phyloP scores from a whole-genome alignment of 139 green algal species.

The Micromonas commoda region DNA sequence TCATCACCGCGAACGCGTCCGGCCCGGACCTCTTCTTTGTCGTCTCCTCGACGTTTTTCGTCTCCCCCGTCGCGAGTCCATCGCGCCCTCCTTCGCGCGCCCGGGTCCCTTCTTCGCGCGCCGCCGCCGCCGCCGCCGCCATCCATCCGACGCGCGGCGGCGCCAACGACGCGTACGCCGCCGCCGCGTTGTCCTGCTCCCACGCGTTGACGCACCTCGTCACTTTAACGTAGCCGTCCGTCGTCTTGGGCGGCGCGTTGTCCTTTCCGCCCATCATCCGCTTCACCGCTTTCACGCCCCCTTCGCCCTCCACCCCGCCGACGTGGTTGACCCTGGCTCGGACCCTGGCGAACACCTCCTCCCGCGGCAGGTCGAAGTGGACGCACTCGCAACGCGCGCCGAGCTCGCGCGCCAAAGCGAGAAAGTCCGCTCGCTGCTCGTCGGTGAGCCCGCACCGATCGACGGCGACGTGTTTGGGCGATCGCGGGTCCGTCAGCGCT shows the following conservation, averaged over 20 bases:
- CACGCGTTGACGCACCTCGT: background rate
- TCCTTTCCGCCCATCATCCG: constrained; percentile 15
- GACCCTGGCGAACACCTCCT: background rate
- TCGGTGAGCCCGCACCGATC: constrained; percentile 16
- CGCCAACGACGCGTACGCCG: background rate
- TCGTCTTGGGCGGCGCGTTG: constrained; percentile 26
- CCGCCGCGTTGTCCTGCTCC: background rate
- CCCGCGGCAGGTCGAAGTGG: background rate
- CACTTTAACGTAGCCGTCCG: background rate
- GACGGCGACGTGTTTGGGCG: constrained; percentile 22
- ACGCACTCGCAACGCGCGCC: background rate
- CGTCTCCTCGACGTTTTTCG: background rate
- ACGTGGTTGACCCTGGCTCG: background rate
- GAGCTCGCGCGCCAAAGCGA: constrained; percentile 10
- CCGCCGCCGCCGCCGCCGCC: background rate
- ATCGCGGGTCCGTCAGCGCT: no score
- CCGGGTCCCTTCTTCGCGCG: background rate
- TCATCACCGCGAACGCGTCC: constrained; percentile 5
- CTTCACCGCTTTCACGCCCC: constrained; percentile 17
- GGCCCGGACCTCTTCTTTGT: background rate
- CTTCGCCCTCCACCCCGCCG: constrained; percentile 20
- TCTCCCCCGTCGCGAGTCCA: constrained; percentile 4
- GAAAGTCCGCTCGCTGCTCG: constrained; percentile 22
- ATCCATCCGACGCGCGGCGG: background rate
- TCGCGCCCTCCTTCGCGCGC: background rate